Base-by-base conservation (phyloP, 768 basidiomycete species). In the Russula vinacea region DNA sequence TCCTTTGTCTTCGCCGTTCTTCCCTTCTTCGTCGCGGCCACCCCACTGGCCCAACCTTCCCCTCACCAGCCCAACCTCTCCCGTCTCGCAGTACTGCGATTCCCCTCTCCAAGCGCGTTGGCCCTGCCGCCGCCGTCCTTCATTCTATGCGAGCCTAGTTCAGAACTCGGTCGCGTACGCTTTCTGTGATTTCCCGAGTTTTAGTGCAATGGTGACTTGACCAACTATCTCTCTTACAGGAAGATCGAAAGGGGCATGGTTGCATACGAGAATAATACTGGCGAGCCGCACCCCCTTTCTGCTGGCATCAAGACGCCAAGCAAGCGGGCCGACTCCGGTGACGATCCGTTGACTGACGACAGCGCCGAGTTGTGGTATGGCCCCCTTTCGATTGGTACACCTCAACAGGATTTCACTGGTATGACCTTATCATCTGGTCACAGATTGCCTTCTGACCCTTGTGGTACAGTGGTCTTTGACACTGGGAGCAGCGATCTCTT, bases 391-490 rank as follows among this genome's bases (percentile, higher is more conserved):
- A 42, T 67, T 22, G 67, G 67, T 9, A 62, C 66, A 11, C 67
- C 67, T 5, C 5, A 44, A 3, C 26, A 49, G 22, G 6, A 33
- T 2, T 68, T 58, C 66, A 45, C 42, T 10, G 57, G 62, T 51
- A 33, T 52, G 40, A 35, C 14, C 37, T 3, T 29, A 35, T 24
- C 37, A 10, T 24, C 5, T n/a, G 22, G n/a, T 39, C 9, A 29
- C 9, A 13, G 66, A 82, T 37, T 76, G 70, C 8, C 76, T 76
- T n/a, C 54, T 73, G n/a, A 70, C 39, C n/a, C 81, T 58, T 16
- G 26, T 22, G 2, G 35, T 33, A 29, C 52, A 58, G 72, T 81
- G 62, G 76, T 78, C 66, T 79, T 80, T 58, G 79, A 80, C 68
- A 79, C 72, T 1, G 72, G 72, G 7, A 70, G 67, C 52, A 66